Evolutionary conservation across 495 filamentous ascomycete genomes (phyloP).

Genomic region (Opeltia flavorubescens): DNA sequence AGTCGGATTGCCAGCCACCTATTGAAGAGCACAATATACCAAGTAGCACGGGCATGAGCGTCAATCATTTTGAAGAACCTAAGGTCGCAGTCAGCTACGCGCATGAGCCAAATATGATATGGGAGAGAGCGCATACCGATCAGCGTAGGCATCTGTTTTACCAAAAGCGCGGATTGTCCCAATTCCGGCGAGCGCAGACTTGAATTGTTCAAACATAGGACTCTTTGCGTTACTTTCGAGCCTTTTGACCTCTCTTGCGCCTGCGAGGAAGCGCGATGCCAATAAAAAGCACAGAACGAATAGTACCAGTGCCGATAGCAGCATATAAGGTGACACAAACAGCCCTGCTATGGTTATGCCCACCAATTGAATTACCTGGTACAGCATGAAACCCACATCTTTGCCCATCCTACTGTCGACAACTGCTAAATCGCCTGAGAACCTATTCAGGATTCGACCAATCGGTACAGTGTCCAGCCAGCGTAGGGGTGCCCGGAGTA

Average conservation of each 20-base stretch:
- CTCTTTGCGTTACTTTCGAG: conserved; percentile 53
- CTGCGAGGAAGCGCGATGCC: conserved; percentile 46
- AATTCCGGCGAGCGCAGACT: conserved; percentile 46
- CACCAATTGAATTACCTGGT: conserved; percentile 35
- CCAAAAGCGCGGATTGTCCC: conserved; percentile 56
- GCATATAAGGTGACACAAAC: conserved; percentile 48
- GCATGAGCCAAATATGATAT: neutral
- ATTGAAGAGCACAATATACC: conserved; percentile 55
- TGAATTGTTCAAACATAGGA: conserved; percentile 60
- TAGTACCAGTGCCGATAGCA: conserved; percentile 41
- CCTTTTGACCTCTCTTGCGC: conserved; percentile 58
- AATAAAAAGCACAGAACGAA: conserved; percentile 37
- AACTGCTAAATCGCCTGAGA: conserved; percentile 61
- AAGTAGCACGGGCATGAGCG: conserved; percentile 38
- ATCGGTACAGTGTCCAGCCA: conserved; percentile 76
- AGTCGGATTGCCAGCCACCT: conserved; percentile 57
- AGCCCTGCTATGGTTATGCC: conserved; percentile 46
- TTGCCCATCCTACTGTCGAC: conserved; percentile 52
- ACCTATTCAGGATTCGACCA: conserved; percentile 66
- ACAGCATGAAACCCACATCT: conserved; percentile 41
- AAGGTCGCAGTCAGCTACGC: neutral
- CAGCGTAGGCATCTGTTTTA: conserved; percentile 43
- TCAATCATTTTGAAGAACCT: conserved; percentile 48
- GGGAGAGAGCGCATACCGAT: conserved; percentile 16
- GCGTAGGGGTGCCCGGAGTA: conserved; percentile 55